Base-by-base conservation (phyloP, 176 grass and related monocot species). In the Rhynchospora pubera region DNA sequence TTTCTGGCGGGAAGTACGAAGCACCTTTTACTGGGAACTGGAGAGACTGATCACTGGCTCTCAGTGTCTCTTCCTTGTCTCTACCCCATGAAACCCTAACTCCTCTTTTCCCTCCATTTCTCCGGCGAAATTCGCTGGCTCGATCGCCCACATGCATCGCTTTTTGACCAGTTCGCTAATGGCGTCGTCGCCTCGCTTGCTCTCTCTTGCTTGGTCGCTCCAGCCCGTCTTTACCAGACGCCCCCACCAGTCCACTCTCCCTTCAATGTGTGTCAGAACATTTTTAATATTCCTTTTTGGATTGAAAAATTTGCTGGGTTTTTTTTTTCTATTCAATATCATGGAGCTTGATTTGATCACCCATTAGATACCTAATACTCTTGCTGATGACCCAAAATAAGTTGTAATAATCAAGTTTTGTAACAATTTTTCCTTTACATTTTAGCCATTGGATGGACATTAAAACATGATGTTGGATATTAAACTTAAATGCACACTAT, bases 181-280 rank as follows among this genome's bases (percentile, higher is more conserved):
- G 88, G 90, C 85, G 42, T 82, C 90, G 16, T 85, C 85, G 78
- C 81, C 95, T 83, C 95, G 90, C 18, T 88, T 85, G 83, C 85
- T 94, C 8, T 86, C 81, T 34, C 62, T 94, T 10, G 92, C 89
- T 28, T 82, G 91, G 34, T 93, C 93, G 6, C 61, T 98, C 28
- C 79, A 90, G 57, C 87, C 91, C 53, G 87, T 77, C 65, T 34
- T 78, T 14, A 67, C 71, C 68, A 23, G 53, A 55, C 55, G 72
- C 62, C 42, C 77, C 55, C 30, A 73, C 50, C 43, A 75, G 19
- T 70, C 81, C 18, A 80, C 88, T 55, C 83, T 92, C 9, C 90
- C 86, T 76, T 24, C 84, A 42, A 69, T 86, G 94, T 97, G 57
- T 87, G 91, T 65, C 19, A 75, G 5, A 7, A 75, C 34, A 45